A percentile compares a stretch with the other conserved stretches of the same genome.
Evolutionary conservation across 179 eudicot genomes (phyloP).

Genomic region (Drosera spatulata): DNA sequence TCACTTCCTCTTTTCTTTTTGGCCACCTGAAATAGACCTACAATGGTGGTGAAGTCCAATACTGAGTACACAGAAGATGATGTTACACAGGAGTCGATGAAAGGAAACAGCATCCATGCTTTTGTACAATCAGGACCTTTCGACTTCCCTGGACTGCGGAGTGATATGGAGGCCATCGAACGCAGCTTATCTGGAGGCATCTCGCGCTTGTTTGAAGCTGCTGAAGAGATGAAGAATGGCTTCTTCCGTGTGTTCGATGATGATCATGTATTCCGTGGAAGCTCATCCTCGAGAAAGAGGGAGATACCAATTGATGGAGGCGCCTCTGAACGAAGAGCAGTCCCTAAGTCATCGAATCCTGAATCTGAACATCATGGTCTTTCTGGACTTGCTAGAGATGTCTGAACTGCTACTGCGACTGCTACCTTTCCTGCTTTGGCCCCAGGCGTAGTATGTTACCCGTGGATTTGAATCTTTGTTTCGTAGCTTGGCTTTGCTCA

Average conservation of each 20-base stretch:
- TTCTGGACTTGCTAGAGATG: slow-evolving; percentile 61
- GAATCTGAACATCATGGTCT: slow-evolving; percentile 53
- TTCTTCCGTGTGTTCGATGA: slow-evolving; percentile 37
- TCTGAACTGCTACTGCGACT: slow-evolving; percentile 21
- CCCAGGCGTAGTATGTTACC: too few relatives aligned
- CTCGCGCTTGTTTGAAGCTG: slow-evolving; percentile 60
- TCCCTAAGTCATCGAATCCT: slow-evolving; percentile 8
- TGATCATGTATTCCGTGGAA: slow-evolving; percentile 24
- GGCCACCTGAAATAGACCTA: slow-evolving; percentile 38
- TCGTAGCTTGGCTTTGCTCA: too few relatives aligned
- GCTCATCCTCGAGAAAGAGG: slow-evolving; percentile 24
- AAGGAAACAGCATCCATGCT: slow-evolving; percentile 25
- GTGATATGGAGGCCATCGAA: slow-evolving; percentile 65
- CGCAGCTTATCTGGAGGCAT: slow-evolving; percentile 50
- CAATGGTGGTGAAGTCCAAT: slow-evolving; percentile 67
- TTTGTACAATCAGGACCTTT: slow-evolving; percentile 31
- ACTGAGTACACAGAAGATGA: slow-evolving; percentile 91
- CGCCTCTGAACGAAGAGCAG: slow-evolving; percentile 16
- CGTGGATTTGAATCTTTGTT: too few relatives aligned
- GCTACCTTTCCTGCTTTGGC: neutral
- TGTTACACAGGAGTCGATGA: slow-evolving; percentile 50
- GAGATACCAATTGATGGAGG: slow-evolving; percentile 35
- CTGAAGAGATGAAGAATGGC: slow-evolving; percentile 58
- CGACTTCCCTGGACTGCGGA: slow-evolving; percentile 65
- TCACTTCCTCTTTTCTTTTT: neutral